Percentiles rank a stretch among this genome's conserved stretches.
phyloP scores from a whole-genome alignment of 805 yeast species.

The Candida ulmi region DNA sequence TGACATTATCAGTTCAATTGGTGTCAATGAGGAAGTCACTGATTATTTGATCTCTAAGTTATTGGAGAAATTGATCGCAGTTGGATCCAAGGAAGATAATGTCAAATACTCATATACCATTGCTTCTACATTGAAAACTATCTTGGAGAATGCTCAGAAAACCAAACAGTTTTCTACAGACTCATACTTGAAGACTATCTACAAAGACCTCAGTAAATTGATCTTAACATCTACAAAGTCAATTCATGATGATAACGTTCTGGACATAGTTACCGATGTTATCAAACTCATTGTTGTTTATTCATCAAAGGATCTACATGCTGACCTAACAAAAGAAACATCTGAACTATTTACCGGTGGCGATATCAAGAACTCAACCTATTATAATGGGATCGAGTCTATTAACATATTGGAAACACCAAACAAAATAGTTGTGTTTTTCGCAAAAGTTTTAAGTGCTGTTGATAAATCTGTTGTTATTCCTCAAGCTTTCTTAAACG shows the following conservation, averaged over 20 bases:
- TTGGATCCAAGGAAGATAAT: constrained; percentile 7
- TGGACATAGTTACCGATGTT: constrained; percentile 27
- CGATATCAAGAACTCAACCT: constrained; percentile 13
- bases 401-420: constrained; percentile 23
- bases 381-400: constrained; percentile 4
- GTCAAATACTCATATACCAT: constrained; percentile 12
- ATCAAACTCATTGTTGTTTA: constrained; percentile 30
- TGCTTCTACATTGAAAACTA: constrained; percentile 14
- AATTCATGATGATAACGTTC: constrained; percentile 8
- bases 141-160: constrained; percentile 18
- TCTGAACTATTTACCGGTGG: constrained; percentile 29
- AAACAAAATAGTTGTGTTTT: constrained; percentile 29
- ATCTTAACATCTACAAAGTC: constrained; percentile 3
- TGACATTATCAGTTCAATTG: constrained; percentile 19
- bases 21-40: constrained; percentile 28
- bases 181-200: constrained; percentile 10
- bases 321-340: constrained; percentile 35
- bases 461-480: constrained; percentile 38
- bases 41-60: constrained; percentile 35
- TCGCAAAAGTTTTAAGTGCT: constrained; percentile 44
- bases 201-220: constrained; percentile 10
- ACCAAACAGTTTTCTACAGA: constrained; percentile 17
- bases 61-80: constrained; percentile 24
- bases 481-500: constrained; percentile 16
- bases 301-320: constrained; percentile 33